Conservation (phyloP, 495 filamentous ascomycete genomes). For the Aspergillus campestris region DNA sequence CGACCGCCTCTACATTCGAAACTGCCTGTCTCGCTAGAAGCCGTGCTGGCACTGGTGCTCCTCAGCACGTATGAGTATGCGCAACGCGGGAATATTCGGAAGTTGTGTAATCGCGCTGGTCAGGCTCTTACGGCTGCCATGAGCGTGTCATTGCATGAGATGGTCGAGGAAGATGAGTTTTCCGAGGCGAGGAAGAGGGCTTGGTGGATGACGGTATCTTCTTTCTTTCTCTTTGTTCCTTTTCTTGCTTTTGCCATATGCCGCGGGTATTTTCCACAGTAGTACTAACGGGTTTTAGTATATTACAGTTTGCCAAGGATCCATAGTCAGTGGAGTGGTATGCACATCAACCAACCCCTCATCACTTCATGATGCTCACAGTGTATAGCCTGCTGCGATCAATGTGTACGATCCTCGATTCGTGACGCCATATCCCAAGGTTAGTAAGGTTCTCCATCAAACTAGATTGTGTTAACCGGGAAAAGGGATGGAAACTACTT, state of each 20-base stretch:
- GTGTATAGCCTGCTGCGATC: slow-evolving; percentile 27
- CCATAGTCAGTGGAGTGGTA: slow-evolving; percentile 40
- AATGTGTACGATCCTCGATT: slow-evolving; percentile 38
- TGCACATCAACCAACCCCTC: slow-evolving; percentile 7
- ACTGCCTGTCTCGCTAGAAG: slow-evolving; percentile 35
- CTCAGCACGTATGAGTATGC: slow-evolving; percentile 45
- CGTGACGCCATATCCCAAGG: slow-evolving; percentile 36
- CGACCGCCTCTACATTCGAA: slow-evolving; percentile 37
- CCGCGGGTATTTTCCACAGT: not conserved
- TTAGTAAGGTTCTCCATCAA: slow-evolving; percentile 20
- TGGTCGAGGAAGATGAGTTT: slow-evolving; percentile 28
- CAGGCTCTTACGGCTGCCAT: slow-evolving; percentile 39
- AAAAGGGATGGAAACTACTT: slow-evolving; percentile 34
- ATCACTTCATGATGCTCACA: slow-evolving; percentile 4
- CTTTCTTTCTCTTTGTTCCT: not conserved
- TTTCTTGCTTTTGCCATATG: not conserved
- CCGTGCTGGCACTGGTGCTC: slow-evolving; percentile 36
- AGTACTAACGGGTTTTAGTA: slow-evolving; percentile 5
- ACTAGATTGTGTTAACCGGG: slow-evolving; percentile 12
- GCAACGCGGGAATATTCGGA: slow-evolving; percentile 42
- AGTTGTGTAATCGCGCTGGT: slow-evolving; percentile 39
- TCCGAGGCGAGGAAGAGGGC: slow-evolving; percentile 35
- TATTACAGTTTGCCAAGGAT: slow-evolving; percentile 32
- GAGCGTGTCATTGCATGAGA: slow-evolving; percentile 30
- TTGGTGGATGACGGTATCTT: slow-evolving; percentile 45